These are phyloP conservation scores for Phytophthora pluvialis DNA, from an alignment of 352 stramenopile species.

Conservation along the genomic window DNA sequence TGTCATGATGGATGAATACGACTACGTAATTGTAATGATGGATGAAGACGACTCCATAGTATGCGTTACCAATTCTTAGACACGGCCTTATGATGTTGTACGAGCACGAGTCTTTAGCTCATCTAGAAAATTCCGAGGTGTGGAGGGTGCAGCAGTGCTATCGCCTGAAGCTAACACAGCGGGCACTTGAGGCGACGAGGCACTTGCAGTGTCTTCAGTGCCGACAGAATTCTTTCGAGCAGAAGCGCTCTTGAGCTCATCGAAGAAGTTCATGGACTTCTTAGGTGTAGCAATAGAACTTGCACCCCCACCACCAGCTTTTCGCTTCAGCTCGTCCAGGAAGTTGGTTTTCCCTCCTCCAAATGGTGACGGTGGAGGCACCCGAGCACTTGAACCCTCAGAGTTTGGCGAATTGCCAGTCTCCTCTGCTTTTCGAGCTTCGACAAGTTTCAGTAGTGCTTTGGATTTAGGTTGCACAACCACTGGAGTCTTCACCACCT, in stretches of 20 bases:
- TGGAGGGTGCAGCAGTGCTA: neutral
- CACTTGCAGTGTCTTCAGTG: neutral
- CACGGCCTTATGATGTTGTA: conserved; percentile 1
- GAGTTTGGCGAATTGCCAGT: conserved; percentile 5
- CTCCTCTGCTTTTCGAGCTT: conserved; percentile 33
- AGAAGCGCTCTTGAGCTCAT: conserved; percentile 52
- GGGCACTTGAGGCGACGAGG: neutral
- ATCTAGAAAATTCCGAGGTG: conserved; percentile 38
- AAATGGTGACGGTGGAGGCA: conserved; percentile 26
- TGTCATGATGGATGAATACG: no score
- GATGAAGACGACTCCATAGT: no score
- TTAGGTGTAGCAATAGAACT: neutral
- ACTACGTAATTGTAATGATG: no score
- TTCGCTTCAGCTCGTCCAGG: conserved; percentile 60
- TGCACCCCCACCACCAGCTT: conserved; percentile 9
- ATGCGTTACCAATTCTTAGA: neutral
- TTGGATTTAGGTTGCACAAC: conserved; percentile 57
- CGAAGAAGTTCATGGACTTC: conserved; percentile 45
- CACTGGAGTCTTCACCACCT: conserved; percentile 7
- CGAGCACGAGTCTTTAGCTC: conserved; percentile 43
- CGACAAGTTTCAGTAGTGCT: conserved; percentile 54
- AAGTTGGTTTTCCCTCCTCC: conserved; percentile 35
- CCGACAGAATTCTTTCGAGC: conserved; percentile 5
- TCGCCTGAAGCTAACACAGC: neutral
- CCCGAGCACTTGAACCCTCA: neutral